Conservation (phyloP, 768 basidiomycete genomes). For the Roridomyces roridus region DNA sequence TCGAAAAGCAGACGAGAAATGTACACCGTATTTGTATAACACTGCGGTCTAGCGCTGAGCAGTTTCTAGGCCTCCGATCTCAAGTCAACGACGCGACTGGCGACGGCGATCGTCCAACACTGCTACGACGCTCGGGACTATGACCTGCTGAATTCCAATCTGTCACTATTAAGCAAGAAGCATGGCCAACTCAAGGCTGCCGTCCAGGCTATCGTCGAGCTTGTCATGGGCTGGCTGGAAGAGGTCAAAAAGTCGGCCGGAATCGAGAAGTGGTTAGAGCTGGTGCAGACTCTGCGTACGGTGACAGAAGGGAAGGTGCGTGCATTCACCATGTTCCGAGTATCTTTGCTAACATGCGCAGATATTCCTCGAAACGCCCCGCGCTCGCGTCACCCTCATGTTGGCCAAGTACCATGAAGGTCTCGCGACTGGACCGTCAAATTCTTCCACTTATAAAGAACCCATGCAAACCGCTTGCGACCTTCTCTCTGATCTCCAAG, state of each 20-base stretch:
- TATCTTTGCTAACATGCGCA: background rate
- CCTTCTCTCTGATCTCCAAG: slow-evolving; percentile 91
- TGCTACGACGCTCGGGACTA: slow-evolving; percentile 77
- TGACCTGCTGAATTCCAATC: slow-evolving; percentile 70
- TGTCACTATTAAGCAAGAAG: slow-evolving; percentile 84
- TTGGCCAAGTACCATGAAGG: slow-evolving; percentile 87
- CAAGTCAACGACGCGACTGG: slow-evolving; percentile 87
- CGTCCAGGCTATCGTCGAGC: slow-evolving; percentile 91
- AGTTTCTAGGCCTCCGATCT: slow-evolving; percentile 86
- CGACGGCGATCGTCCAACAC: slow-evolving; percentile 73
- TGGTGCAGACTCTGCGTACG: slow-evolving; percentile 86
- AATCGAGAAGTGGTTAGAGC: slow-evolving; percentile 79
- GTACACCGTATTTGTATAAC: slow-evolving; percentile 48
- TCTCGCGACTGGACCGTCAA: slow-evolving; percentile 52
- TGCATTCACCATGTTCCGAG: background rate
- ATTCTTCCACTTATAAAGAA: slow-evolving; percentile 61
- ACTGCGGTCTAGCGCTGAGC: background rate
- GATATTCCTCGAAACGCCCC: slow-evolving; percentile 95
- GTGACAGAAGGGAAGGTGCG: slow-evolving; percentile 97
- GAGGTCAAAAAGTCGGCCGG: slow-evolving; percentile 74
- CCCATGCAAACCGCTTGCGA: slow-evolving; percentile 88
- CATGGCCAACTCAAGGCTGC: slow-evolving; percentile 95
- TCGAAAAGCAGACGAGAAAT: slow-evolving; percentile 98
- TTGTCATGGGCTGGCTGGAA: slow-evolving; percentile 80
- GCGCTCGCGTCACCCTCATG: slow-evolving; percentile 90